Evolutionary conservation across 139 green algal genomes (phyloP).

Genomic region (Nannochloris sp.): DNA sequence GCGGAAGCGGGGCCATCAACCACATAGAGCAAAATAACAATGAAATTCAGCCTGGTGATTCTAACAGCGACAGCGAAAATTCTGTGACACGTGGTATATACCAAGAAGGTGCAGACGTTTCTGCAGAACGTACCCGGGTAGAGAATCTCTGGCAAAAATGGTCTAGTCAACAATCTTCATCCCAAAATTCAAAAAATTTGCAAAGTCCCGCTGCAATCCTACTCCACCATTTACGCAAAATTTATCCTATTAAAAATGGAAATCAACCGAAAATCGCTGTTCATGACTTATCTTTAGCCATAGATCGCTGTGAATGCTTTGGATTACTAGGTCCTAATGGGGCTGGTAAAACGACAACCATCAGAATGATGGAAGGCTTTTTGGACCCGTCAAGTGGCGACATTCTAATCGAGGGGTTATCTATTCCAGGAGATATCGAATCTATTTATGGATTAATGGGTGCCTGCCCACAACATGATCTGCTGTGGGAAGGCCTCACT

Average conservation of each 20-base stretch:
- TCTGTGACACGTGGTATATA: too few relatives aligned
- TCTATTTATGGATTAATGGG: conserved; percentile 33
- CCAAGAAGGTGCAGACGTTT: conserved; percentile 21
- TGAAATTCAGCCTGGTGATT: too few relatives aligned
- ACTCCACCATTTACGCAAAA: conserved; percentile 30
- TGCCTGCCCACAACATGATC: conserved; percentile 45
- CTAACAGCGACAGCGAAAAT: too few relatives aligned
- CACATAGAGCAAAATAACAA: too few relatives aligned
- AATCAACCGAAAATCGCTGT: conserved; percentile 18
- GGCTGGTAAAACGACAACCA: conserved; percentile 75
- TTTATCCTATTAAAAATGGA: conserved; percentile 23
- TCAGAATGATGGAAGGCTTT: conserved; percentile 70
- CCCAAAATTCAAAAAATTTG: not conserved
- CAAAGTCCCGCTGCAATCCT: conserved; percentile 20
- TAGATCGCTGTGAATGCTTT: conserved; percentile 51
- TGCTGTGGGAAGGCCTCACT: conserved; percentile 43
- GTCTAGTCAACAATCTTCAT: not conserved
- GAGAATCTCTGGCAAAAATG: conserved; percentile 17
- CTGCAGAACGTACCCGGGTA: conserved; percentile 11
- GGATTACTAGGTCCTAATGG: conserved; percentile 86
- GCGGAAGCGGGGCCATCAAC: too few relatives aligned
- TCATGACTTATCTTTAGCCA: conserved; percentile 34
- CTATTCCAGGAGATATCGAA: conserved; percentile 53
- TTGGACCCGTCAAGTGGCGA: conserved; percentile 40
- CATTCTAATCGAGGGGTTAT: conserved; percentile 43